A percentile compares a stretch with the other conserved stretches of the same genome.
Evolutionary conservation across 2,329 filamentous ascomycete genomes (phyloP).

Genomic region (Penicillium olsonii): DNA sequence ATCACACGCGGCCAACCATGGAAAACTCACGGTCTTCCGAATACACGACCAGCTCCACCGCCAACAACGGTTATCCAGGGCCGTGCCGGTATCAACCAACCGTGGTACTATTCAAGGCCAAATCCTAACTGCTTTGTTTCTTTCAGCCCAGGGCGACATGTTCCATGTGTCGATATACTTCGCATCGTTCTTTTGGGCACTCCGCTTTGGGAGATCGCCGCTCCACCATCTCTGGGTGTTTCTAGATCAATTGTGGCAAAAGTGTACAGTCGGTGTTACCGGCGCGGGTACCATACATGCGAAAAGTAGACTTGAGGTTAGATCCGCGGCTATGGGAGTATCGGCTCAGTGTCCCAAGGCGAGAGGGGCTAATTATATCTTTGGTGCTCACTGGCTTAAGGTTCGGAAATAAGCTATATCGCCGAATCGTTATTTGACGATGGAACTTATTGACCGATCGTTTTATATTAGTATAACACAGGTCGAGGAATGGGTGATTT

Average conservation of each 20-base stretch:
- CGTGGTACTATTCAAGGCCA: slow-evolving; percentile 15
- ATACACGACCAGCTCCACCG: slow-evolving; percentile 20
- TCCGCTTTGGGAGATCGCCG: slow-evolving; percentile 20
- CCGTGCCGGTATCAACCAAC: slow-evolving; percentile 23
- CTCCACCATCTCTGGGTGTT: slow-evolving; percentile 14
- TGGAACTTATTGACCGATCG: too few relatives aligned
- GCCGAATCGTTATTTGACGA: too few relatives aligned
- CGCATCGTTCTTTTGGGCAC: slow-evolving; percentile 9
- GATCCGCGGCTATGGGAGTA: slow-evolving; percentile 2
- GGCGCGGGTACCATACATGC: slow-evolving; percentile 25
- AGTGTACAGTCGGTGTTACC: slow-evolving; percentile 12
- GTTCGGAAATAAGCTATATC: too few relatives aligned
- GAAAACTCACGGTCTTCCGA: slow-evolving; percentile 10
- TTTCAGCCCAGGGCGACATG: not conserved
- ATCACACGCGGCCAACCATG: slow-evolving; percentile 16
- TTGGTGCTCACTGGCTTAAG: not conserved
- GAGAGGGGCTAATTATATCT: not conserved
- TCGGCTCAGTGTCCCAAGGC: too few relatives aligned
- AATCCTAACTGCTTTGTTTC: slow-evolving; percentile 8
- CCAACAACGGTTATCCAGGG: slow-evolving; percentile 25
- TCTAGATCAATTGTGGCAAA: slow-evolving; percentile 13
- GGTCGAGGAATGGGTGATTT: too few relatives aligned
- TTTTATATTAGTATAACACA: too few relatives aligned
- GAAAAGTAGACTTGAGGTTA: slow-evolving; percentile 3
- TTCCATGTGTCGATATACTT: not conserved